phyloP scores from a whole-genome alignment of 208 protist species.

The Leishmania tropica region DNA sequence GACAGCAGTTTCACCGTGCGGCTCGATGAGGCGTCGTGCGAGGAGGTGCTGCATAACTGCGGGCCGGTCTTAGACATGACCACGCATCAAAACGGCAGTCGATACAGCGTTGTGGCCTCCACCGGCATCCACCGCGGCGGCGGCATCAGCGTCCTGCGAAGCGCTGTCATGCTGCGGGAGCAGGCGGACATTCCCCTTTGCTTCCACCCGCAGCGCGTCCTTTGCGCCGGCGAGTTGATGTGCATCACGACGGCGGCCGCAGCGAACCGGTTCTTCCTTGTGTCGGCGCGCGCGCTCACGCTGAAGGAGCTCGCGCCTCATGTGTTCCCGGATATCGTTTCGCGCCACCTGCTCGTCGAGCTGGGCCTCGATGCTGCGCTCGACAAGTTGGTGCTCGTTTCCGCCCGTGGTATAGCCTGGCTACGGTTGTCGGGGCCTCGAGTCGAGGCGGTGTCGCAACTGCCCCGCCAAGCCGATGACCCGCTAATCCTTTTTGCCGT shows the following conservation, averaged over 20 bases:
- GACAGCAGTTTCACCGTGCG: constrained; percentile 55
- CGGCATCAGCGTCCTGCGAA: constrained; percentile 69
- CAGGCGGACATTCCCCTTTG: constrained; percentile 12
- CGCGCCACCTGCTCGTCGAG: constrained; percentile 12
- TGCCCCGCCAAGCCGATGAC: constrained; percentile 3
- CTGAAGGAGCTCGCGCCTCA: constrained; percentile 5
- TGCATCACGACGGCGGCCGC: constrained; percentile 6
- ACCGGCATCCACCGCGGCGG: constrained; percentile 66
- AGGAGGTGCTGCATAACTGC: constrained; percentile 58
- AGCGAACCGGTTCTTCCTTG: constrained; percentile 21
- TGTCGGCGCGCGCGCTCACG: constrained; percentile 12
- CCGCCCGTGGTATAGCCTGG: constrained; percentile 23
- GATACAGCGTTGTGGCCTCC: constrained; percentile 65
- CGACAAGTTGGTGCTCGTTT: constrained; percentile 13
- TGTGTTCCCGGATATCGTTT: constrained; percentile 3
- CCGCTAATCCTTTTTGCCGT: constrained; percentile 19
- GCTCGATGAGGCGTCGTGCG: constrained; percentile 31
- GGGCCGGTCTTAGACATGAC: constrained; percentile 79
- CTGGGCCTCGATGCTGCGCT: constrained; percentile 7
- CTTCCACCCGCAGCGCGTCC: constrained; percentile 12
- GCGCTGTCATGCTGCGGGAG: constrained; percentile 56
- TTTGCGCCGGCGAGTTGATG: constrained; percentile 28
- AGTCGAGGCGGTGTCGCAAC: constrained; percentile 15
- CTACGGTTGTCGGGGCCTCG: background rate
- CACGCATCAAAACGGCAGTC: constrained; percentile 42